Conservation (phyloP, 345 rosid species). For the Populus nigra region DNA sequence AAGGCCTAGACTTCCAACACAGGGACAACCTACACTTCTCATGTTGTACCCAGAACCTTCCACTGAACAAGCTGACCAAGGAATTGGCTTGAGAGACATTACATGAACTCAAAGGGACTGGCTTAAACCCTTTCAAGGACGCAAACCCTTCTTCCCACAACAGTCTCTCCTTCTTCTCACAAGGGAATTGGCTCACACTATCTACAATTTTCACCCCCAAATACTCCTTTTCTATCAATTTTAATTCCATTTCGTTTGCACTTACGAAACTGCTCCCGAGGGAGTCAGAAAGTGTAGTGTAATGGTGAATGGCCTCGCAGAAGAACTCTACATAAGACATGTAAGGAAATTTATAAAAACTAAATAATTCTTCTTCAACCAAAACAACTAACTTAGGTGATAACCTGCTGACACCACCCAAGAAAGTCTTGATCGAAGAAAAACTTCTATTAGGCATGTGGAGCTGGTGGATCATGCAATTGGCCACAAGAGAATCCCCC, state of each 20-base stretch:
- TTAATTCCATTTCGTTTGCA: slow-evolving; percentile 14
- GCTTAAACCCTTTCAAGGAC: slow-evolving; percentile 12
- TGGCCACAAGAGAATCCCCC: not conserved
- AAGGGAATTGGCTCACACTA: slow-evolving; percentile 22
- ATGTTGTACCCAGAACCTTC: slow-evolving; percentile 27
- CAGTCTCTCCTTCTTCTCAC: slow-evolving; percentile 8
- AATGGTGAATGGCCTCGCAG: slow-evolving; percentile 2
- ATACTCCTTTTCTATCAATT: slow-evolving; percentile 25
- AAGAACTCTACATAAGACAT: slow-evolving; percentile 4
- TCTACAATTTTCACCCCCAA: slow-evolving; percentile 22
- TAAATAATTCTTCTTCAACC: not conserved
- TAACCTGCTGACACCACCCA: not conserved
- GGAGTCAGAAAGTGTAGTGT: slow-evolving; percentile 29
- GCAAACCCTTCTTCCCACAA: slow-evolving; percentile 18
- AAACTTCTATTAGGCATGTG: not conserved
- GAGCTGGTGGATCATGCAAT: slow-evolving; percentile 4
- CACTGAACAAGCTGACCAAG: slow-evolving; percentile 21
- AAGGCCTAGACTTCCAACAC: slow-evolving; percentile 33
- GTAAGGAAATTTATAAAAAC: not conserved
- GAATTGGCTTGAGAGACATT: slow-evolving; percentile 34
- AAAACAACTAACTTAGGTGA: not conserved
- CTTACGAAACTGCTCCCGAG: slow-evolving; percentile 3
- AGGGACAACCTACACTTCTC: slow-evolving; percentile 23
- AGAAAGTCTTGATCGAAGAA: not conserved
- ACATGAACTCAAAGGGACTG: slow-evolving; percentile 15